These are phyloP conservation scores for Primulina huaijiensis DNA, from an alignment of 257 asterid genomes.

Conservation along the genomic window DNA sequence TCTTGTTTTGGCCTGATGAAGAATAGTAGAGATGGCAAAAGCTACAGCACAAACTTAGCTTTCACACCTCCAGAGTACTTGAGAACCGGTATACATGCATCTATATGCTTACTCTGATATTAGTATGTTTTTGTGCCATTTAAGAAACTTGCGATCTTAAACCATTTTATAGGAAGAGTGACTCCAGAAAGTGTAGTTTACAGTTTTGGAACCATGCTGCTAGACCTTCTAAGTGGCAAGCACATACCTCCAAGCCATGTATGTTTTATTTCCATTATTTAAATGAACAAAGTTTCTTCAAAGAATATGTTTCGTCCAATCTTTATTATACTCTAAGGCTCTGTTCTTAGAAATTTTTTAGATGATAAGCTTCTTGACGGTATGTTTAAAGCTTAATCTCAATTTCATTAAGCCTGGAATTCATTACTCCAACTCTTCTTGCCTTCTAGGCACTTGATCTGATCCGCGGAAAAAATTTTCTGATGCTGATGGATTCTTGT, in stretches of 20 bases:
- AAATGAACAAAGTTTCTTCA: too few species aligned
- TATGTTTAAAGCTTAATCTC: too few species aligned
- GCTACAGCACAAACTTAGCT: constrained; percentile 15
- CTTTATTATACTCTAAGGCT: too few species aligned
- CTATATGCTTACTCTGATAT: too few species aligned
- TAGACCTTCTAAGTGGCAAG: constrained; percentile 53
- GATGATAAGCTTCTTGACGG: too few species aligned
- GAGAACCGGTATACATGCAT: background rate
- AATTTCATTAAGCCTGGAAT: too few species aligned
- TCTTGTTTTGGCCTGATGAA: constrained; percentile 17
- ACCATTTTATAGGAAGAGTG: constrained; percentile 36
- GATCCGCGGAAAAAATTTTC: constrained; percentile 67
- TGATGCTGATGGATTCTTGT: constrained; percentile 85
- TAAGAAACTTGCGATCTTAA: too few species aligned
- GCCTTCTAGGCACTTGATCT: constrained; percentile 77
- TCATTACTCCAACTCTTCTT: background rate
- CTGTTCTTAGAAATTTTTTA: too few species aligned
- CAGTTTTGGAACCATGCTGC: constrained; percentile 57
- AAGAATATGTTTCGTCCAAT: too few species aligned
- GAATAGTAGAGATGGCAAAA: constrained; percentile 17
- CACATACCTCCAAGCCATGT: constrained; percentile 64
- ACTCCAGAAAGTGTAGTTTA: constrained; percentile 51
- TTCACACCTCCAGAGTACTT: constrained; percentile 17
- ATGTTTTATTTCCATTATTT: background rate
- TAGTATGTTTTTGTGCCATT: background rate